A percentile compares a stretch with the other conserved stretches of the same genome.
Evolutionary conservation across 345 rosid species (phyloP).

Genomic region (Toxicodendron radicans): DNA sequence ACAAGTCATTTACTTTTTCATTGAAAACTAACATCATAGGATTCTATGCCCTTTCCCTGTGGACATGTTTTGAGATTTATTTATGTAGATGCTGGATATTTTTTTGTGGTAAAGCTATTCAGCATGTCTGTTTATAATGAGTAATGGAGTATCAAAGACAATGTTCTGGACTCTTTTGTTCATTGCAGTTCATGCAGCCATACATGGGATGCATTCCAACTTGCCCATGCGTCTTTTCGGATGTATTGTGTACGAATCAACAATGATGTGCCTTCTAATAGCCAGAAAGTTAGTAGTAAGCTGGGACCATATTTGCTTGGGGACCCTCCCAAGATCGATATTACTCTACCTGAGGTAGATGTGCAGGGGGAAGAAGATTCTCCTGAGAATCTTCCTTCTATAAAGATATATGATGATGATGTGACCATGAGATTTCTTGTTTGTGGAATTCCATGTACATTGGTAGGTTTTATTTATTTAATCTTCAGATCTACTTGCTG

Average conservation of each 20-base stretch:
- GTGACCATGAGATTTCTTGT: slow-evolving; percentile 84
- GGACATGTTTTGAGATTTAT: neutral
- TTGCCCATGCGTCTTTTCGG: slow-evolving; percentile 85
- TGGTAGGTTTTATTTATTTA: slow-evolving; percentile 49
- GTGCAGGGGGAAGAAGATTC: slow-evolving; percentile 72
- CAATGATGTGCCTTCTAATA: slow-evolving; percentile 36
- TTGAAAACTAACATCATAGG: neutral
- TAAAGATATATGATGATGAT: slow-evolving; percentile 94
- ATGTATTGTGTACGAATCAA: slow-evolving; percentile 61
- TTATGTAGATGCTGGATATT: slow-evolving; percentile 9
- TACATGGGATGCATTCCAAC: slow-evolving; percentile 89
- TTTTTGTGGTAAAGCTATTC: neutral
- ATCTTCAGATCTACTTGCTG: slow-evolving; percentile 18
- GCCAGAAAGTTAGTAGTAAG: slow-evolving; percentile 45
- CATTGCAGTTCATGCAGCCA: slow-evolving; percentile 84
- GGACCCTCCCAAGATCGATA: slow-evolving; percentile 83
- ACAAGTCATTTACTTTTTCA: neutral
- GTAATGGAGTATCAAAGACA: slow-evolving; percentile 8
- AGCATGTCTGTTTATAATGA: neutral
- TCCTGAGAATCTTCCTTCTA: slow-evolving; percentile 69
- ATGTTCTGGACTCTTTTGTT: slow-evolving; percentile 23
- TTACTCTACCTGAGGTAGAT: slow-evolving; percentile 58
- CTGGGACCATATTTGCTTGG: slow-evolving; percentile 81
- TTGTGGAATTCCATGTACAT: slow-evolving; percentile 64
- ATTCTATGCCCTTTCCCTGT: neutral